These are phyloP conservation scores for Tuctoria greenei DNA, from an alignment of 176 grass and related monocot genomes.

Conservation along the genomic window DNA sequence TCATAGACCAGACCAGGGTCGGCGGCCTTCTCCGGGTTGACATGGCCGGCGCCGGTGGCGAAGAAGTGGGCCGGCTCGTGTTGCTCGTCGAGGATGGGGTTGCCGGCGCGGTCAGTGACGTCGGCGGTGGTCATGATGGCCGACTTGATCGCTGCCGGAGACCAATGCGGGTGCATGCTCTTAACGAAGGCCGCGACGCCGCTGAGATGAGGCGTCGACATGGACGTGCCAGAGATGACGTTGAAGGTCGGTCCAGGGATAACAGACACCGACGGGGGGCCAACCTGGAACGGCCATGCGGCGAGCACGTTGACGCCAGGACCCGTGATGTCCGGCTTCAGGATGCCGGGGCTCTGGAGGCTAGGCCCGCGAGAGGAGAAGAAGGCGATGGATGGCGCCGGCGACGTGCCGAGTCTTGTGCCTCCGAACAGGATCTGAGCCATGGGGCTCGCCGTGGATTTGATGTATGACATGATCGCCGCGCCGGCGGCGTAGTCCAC, in stretches of 20 bases:
- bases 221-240: conserved; percentile 62
- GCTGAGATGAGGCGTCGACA: conserved; percentile 68
- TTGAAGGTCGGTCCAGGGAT: conserved; percentile 24
- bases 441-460: background rate
- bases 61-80: conserved; percentile 34
- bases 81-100: conserved; percentile 40
- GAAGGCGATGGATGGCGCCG: conserved; percentile 34
- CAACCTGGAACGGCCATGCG: conserved; percentile 49
- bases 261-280: background rate
- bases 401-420: conserved; percentile 47
- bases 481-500: conserved; percentile 22
- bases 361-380: conserved; percentile 69
- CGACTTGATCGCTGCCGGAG: conserved; percentile 54
- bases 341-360: conserved; percentile 17
- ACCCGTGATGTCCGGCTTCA: conserved; percentile 56
- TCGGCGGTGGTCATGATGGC: conserved; percentile 70
- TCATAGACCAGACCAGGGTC: conserved; percentile 54
- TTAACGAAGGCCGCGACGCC: conserved; percentile 55
- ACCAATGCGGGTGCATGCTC: conserved; percentile 48
- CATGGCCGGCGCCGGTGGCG: conserved; percentile 49
- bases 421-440: conserved; percentile 35
- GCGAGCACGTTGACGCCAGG: conserved; percentile 52
- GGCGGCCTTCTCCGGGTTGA: conserved; percentile 47
- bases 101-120: conserved; percentile 21
- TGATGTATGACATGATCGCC: conserved; percentile 37